phyloP scores from a whole-genome alignment of 1,139 yeast species.

The Candida dubliniensis region DNA sequence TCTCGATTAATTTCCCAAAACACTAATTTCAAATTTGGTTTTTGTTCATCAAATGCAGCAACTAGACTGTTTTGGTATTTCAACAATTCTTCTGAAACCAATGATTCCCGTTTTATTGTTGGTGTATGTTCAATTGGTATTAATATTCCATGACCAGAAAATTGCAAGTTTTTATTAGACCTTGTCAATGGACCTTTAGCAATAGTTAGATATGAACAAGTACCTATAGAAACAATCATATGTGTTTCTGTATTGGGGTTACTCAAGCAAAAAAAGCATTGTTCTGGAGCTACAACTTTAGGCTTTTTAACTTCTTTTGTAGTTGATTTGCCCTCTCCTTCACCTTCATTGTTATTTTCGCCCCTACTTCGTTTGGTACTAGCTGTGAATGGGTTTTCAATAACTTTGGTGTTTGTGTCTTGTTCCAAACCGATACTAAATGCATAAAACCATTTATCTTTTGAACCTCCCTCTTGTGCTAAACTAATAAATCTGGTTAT shows the following conservation, averaged over 20 bases:
- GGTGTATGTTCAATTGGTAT: slow-evolving; percentile 82
- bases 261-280: slow-evolving; percentile 82
- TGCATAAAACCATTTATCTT: slow-evolving; percentile 73
- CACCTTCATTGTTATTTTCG: slow-evolving; percentile 13
- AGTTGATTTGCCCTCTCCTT: slow-evolving; percentile 4
- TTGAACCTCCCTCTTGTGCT: slow-evolving; percentile 52
- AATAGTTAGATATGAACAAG: slow-evolving; percentile 64
- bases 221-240: slow-evolving; percentile 76
- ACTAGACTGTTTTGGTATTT: slow-evolving; percentile 47
- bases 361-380: slow-evolving; percentile 14
- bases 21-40: slow-evolving; percentile 44
- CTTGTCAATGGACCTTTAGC: slow-evolving; percentile 86
- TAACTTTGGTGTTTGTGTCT: slow-evolving; percentile 16
- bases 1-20: slow-evolving; percentile 62
- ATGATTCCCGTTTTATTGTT: slow-evolving; percentile 27
- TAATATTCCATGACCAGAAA: slow-evolving; percentile 81
- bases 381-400: slow-evolving; percentile 39
- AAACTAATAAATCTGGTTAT: slow-evolving; percentile 65
- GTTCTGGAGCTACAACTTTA: slow-evolving; percentile 49
- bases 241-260: slow-evolving; percentile 79
- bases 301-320: slow-evolving; percentile 19
- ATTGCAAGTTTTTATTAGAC: slow-evolving; percentile 42
- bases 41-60: slow-evolving; percentile 39
- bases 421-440: slow-evolving; percentile 41
- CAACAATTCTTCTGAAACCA: slow-evolving; percentile 27